phyloP scores from a whole-genome alignment of 2,329 filamentous ascomycete genomes.

The Onygenales sp. region DNA sequence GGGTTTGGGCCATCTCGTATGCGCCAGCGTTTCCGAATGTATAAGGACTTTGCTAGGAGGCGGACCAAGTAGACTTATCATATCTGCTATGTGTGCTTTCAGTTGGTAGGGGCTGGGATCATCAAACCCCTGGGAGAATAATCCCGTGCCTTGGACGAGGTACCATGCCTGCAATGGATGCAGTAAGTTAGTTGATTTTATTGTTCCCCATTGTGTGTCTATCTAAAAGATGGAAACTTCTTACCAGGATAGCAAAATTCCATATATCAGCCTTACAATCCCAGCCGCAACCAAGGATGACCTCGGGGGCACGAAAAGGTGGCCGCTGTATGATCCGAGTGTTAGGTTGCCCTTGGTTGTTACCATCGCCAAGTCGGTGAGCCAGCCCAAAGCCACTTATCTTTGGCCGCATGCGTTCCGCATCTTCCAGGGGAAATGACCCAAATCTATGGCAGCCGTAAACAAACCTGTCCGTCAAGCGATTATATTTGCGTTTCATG shows the following conservation, averaged over 20 bases:
- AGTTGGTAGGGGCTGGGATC: not conserved
- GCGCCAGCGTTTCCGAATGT: slow-evolving; percentile 14
- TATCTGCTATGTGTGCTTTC: slow-evolving; percentile 22
- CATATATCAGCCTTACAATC: not conserved
- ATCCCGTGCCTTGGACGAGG: not conserved
- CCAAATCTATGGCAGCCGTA: not conserved
- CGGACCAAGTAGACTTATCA: slow-evolving; percentile 30
- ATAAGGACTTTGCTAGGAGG: slow-evolving; percentile 24
- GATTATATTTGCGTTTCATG: not conserved
- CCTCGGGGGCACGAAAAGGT: not conserved
- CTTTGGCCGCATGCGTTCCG: not conserved
- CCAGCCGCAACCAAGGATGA: not conserved
- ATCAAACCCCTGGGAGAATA: not conserved
- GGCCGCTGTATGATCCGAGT: not conserved
- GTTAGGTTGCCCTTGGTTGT: not conserved
- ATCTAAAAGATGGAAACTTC: not conserved
- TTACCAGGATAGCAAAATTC: not conserved
- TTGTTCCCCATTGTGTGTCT: no score
- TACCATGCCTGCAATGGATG: not conserved
- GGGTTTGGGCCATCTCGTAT: slow-evolving; percentile 8
- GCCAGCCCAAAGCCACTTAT: slow-evolving; percentile 1
- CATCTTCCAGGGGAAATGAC: not conserved
- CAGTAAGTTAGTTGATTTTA: not conserved
- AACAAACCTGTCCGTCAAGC: not conserved
- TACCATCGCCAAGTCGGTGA: not conserved